Evolutionary conservation across 306 rosid species (phyloP), one percentile per base, ranked within the genome.

Genomic region (Comarum palustre): DNA sequence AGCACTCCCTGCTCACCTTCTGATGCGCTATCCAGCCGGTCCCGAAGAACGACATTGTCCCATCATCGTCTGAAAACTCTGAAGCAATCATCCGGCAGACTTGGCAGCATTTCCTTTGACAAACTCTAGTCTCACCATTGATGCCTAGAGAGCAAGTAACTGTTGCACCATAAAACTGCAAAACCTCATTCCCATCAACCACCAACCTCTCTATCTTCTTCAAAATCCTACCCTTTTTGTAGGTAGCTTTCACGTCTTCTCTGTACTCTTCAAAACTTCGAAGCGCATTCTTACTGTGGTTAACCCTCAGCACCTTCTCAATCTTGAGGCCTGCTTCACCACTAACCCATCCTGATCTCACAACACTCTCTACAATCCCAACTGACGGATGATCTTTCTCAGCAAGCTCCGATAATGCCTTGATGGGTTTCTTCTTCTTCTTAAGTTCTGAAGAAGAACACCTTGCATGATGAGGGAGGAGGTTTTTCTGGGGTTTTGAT

Each of bases 11-110:
- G 13, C 9, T 69, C 51, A 75, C n/a, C 64, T 75, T 82, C 78
- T 72, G 22, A 20, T 66, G 83, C 3, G 86, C 80, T 72, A n/a
- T 52, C 80, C 78, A 25, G 54, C 82, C 36, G 59, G 6, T 75
- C 17, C 52, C 73, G 43, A 75, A 45, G 22, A 82, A 72, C 5
- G 48, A 50, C 12, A 66, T 41, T 2, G 64, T 43, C 10, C 48
- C 62, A 36, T 67, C 59, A 4, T 41, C 6, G 8, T 38, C 42
- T 0, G 41, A 17, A 54, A 65, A 65, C 47, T 58, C 48, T 12
- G 29, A 75, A 34, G 42, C 45, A 43, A 75, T 69, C 38, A 75
- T 39, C 25, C 82, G 71, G 25, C 86, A 82, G 13, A 78, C 68
- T 13, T 63, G 75, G 42, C 86, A 78, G 36, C 64, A 55, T 51